Evolutionary conservation across 345 rosid genomes (phyloP).

Genomic region (Populus euphratica): DNA sequence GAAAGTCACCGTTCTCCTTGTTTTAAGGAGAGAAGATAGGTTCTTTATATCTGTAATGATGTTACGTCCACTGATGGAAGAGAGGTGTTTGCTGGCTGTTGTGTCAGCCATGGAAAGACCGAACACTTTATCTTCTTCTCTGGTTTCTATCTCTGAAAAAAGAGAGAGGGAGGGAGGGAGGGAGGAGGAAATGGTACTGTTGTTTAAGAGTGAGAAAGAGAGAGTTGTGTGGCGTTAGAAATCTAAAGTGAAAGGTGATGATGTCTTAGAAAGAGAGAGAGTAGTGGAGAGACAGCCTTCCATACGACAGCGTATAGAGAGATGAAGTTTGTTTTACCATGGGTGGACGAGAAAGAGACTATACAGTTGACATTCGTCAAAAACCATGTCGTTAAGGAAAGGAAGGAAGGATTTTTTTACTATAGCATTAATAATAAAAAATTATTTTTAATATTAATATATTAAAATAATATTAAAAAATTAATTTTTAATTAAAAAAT

Average conservation of each 20-base stretch:
- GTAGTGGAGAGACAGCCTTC: background rate
- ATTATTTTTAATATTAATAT: too few species aligned
- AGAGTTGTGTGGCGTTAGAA: background rate
- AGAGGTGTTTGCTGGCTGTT: conserved; percentile 38
- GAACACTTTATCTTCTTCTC: background rate
- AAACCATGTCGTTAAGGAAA: background rate
- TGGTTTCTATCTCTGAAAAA: background rate
- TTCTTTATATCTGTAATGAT: conserved; percentile 38
- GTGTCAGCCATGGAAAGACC: conserved; percentile 49
- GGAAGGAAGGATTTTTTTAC: background rate
- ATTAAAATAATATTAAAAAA: too few species aligned
- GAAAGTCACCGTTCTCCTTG: conserved; percentile 49
- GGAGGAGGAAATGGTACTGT: too few species aligned
- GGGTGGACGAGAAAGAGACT: background rate
- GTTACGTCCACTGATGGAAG: conserved; percentile 35
- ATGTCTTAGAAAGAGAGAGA: background rate
- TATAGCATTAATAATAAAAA: background rate
- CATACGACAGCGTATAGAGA: background rate
- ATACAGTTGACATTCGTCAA: background rate
- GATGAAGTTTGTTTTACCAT: background rate
- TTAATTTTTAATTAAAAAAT: too few species aligned
- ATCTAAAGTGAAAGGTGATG: background rate
- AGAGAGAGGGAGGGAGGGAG: background rate
- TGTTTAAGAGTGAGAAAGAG: background rate
- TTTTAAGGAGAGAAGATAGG: conserved; percentile 43